A percentile compares a stretch with the other conserved stretches of the same genome.
phyloP scores from a whole-genome alignment of 768 basidiomycete genomes.

The Amanita subjunquillea region DNA sequence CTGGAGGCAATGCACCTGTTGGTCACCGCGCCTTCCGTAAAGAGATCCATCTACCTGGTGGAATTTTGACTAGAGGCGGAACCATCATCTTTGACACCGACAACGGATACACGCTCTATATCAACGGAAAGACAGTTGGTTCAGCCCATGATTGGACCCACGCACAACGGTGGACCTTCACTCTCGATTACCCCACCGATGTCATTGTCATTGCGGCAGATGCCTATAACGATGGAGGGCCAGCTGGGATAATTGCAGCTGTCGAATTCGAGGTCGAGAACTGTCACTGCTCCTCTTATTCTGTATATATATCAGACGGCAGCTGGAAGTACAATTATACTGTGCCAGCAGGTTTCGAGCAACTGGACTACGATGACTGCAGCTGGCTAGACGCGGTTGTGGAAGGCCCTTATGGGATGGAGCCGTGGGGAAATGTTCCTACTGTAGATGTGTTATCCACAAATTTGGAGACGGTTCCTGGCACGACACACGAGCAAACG shows the following conservation, averaged over 20 bases:
- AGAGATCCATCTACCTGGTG: background rate
- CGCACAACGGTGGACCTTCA: background rate
- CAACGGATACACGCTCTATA: constrained; percentile 2
- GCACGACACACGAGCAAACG: no score
- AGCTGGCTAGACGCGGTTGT: background rate
- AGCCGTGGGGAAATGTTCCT: background rate
- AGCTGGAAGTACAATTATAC: background rate
- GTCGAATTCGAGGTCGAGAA: background rate
- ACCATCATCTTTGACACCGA: constrained; percentile 2
- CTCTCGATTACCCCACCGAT: background rate
- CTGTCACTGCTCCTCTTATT: background rate
- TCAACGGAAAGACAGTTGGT: constrained; percentile 2
- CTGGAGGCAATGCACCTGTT: background rate
- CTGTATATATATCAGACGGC: background rate
- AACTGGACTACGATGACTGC: no score
- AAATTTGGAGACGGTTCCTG: background rate
- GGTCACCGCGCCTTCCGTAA: constrained; percentile 7
- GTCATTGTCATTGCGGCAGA: background rate
- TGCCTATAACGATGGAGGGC: background rate
- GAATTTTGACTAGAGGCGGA: background rate
- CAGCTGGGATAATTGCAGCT: constrained; percentile 1
- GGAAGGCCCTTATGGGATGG: background rate
- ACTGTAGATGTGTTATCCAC: background rate
- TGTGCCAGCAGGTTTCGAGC: background rate
- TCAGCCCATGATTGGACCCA: background rate